Evolutionary conservation across 2,329 filamentous ascomycete species (phyloP), one percentile per base, ranked within the genome.

Genomic region (Ophidiomyces ophidiicola): DNA sequence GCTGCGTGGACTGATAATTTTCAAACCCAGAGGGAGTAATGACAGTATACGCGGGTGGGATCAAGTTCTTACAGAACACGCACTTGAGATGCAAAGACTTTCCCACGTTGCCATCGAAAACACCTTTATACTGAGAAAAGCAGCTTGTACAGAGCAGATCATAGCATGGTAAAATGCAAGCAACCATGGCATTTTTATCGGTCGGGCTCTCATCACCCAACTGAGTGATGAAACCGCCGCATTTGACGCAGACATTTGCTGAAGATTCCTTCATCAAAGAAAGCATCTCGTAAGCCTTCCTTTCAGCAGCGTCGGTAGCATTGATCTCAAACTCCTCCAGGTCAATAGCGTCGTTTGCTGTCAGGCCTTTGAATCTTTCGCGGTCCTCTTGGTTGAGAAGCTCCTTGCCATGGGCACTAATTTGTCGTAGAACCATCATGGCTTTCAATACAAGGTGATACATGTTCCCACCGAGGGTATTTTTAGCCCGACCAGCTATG

Each of bases 371-470:
- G 36, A 88, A 75, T 3, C 81, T 69, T 48, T 80, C 77, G 32
- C 93, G 66, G 51, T 96, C 88, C 14, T 88, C 80, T 24, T 87
- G 77, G 41, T 78, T 83, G 2, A 98, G 70, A 5, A 98, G 72
- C 44, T 96, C 88, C 47, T 81, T 82, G n/a, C 90, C 90, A 56
- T 94, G 88, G 1, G 87, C 90, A 54, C 87, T 94, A 36, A 96
- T 81, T 28, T 93, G 71, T 6, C 90, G 82, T 12, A 98, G 73
- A 20, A 88, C 80, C 48, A 92, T 72, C 53, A 98, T 94, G 3
- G 85, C 83, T 48, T 90, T 87, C 44, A 98, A 64, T 32, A 98
- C 90, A 50, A 94, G 84, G 32, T 90, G 87, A 54, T 94, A 94
- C n/a, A 82, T 81, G 49, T 80, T 84, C 29, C 87, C 88, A 28